Evolutionary conservation across 1,284 basidiomycete genomes (phyloP).

Genomic region (Heliocybe sulcata): DNA sequence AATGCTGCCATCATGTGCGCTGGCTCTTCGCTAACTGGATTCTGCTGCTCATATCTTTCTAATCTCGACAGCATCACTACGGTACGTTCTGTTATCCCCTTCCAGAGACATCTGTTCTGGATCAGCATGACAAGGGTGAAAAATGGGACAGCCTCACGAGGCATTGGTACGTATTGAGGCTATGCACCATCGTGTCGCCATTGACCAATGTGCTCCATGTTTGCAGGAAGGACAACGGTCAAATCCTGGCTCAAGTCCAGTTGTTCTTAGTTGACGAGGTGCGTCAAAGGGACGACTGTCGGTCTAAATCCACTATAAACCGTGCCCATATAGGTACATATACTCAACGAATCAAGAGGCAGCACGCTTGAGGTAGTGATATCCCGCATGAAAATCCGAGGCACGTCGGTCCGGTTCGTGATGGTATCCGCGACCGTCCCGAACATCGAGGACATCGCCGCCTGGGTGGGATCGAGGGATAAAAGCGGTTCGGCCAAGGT

Average conservation of each 20-base stretch:
- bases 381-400: constrained; percentile 83
- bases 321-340: constrained; percentile 63
- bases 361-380: constrained; percentile 91
- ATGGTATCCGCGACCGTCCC: constrained; percentile 93
- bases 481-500: constrained; percentile 48
- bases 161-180: constrained; percentile 45
- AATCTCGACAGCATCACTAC: constrained; percentile 58
- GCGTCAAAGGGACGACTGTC: constrained; percentile 9
- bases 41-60: too few species aligned
- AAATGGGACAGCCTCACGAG: constrained; percentile 93
- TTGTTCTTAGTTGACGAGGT: constrained; percentile 92
- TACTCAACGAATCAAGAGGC: constrained; percentile 84
- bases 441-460: constrained; percentile 86
- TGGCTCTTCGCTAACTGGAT: too few species aligned
- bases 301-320: neutral
- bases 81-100: constrained; percentile 27
- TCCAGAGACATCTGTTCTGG: neutral
- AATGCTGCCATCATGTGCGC: constrained; percentile 70
- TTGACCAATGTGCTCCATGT: neutral
- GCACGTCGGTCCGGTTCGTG: constrained; percentile 70
- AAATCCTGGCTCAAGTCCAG: constrained; percentile 61
- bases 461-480: constrained; percentile 70
- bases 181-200: neutral
- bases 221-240: constrained; percentile 54
- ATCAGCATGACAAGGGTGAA: constrained; percentile 56